Evolutionary conservation across 1,139 yeast species (phyloP).

Genomic region (Candida sojae): DNA sequence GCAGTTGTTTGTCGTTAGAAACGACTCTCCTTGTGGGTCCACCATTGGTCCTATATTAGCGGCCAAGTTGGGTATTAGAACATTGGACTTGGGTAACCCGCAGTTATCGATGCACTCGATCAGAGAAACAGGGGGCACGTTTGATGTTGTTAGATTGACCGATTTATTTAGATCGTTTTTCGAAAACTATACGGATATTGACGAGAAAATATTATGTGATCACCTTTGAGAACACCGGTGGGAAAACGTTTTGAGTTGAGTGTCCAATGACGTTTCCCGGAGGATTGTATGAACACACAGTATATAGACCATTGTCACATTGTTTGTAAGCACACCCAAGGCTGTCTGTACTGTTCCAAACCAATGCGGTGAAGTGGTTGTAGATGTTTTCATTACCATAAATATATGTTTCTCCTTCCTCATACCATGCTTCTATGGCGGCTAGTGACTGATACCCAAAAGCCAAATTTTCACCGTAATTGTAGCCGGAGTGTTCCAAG

Average conservation of each 20-base stretch:
- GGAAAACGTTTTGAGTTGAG: conserved; percentile 29
- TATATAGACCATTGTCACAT: conserved; percentile 49
- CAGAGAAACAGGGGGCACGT: conserved; percentile 88
- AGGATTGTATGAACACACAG: conserved; percentile 62
- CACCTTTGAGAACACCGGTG: conserved; percentile 15
- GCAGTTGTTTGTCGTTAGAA: conserved; percentile 85
- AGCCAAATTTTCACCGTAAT: conserved; percentile 42
- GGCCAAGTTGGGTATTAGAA: conserved; percentile 84
- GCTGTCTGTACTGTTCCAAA: conserved; percentile 38
- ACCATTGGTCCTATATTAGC: conserved; percentile 80
- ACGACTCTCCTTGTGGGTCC: conserved; percentile 93
- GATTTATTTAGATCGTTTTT: conserved; percentile 65
- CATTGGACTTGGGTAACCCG: conserved; percentile 91
- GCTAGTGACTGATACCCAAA: conserved; percentile 34
- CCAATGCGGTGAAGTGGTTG: conserved; percentile 44
- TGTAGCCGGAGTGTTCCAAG: conserved; percentile 37
- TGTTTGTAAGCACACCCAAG: conserved; percentile 42
- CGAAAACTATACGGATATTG: conserved; percentile 34
- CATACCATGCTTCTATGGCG: conserved; percentile 39
- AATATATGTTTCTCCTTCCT: conserved; percentile 30
- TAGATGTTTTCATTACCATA: conserved; percentile 27
- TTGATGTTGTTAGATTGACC: conserved; percentile 66
- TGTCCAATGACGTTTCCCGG: conserved; percentile 59
- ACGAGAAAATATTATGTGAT: conserved; percentile 30
- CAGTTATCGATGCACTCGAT: conserved; percentile 95